Conservation (phyloP, 805 yeast genomes). For the Wickerhamomyces pijperi region DNA sequence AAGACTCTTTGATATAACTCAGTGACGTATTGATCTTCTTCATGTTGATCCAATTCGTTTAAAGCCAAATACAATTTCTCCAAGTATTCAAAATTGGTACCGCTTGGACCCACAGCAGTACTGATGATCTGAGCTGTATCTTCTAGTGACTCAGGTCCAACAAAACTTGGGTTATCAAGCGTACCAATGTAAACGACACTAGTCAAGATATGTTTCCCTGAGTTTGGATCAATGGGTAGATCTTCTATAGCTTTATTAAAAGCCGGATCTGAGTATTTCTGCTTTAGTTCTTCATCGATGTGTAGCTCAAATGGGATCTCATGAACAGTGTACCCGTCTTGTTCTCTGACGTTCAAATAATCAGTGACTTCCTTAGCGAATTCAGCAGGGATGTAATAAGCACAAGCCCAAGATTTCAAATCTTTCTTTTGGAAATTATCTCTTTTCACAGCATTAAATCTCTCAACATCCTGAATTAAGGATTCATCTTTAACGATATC, state of each 20-base stretch:
- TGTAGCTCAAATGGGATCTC: conserved; percentile 51
- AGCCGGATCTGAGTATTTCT: conserved; percentile 2
- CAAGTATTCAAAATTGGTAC: conserved; percentile 67
- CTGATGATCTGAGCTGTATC: conserved; percentile 53
- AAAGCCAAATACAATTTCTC: conserved; percentile 40
- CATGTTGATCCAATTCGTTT: conserved; percentile 16
- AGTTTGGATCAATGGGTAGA: conserved; percentile 19
- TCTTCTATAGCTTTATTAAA: conserved; percentile 4
- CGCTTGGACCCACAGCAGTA: conserved; percentile 64
- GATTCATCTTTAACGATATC: conserved; percentile 32
- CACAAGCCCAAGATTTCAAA: conserved; percentile 65
- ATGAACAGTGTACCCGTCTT: conserved; percentile 76
- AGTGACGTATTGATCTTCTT: conserved; percentile 11
- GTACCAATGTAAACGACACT: conserved; percentile 79
- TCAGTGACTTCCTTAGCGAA: conserved; percentile 49
- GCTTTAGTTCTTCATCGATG: conserved; percentile 6
- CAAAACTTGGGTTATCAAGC: conserved; percentile 65
- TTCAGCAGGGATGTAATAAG: conserved; percentile 66
- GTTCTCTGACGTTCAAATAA: conserved; percentile 74
- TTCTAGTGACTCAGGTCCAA: conserved; percentile 64
- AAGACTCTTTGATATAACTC: background rate
- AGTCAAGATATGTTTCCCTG: conserved; percentile 32
- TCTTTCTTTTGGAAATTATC: conserved; percentile 27
- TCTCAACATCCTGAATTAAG: conserved; percentile 31
- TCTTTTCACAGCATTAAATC: conserved; percentile 15